Percentiles rank a stretch among this genome's conserved stretches.
Conservation (phyloP, 208 protist species). For the Trypanosoma congolense region DNA sequence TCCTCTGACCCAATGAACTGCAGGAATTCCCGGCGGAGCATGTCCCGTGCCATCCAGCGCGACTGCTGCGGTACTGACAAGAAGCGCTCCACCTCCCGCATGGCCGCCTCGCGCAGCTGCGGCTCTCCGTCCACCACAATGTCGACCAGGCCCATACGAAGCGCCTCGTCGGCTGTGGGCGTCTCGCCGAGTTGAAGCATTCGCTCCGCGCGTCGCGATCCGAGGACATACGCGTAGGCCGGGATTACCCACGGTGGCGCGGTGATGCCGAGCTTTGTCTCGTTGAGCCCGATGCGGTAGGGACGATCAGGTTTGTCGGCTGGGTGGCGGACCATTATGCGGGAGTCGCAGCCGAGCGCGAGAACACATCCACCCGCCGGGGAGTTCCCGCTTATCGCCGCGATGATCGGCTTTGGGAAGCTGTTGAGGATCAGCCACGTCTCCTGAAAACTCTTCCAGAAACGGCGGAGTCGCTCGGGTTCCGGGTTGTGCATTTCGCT, state of each 20-base stretch:
- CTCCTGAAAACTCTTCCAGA: constrained; percentile 77
- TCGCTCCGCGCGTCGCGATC: constrained; percentile 54
- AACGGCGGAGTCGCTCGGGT: constrained; percentile 46
- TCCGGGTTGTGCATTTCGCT: constrained; percentile 69
- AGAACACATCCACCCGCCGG: constrained; percentile 76
- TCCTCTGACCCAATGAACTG: constrained; percentile 67
- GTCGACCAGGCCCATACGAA: constrained; percentile 60
- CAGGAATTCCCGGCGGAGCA: constrained; percentile 75
- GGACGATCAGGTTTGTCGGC: constrained; percentile 33
- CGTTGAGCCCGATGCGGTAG: constrained; percentile 81
- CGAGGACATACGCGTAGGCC: constrained; percentile 65
- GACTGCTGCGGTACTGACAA: constrained; percentile 56
- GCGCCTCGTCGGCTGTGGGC: constrained; percentile 57
- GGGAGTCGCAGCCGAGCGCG: constrained; percentile 73
- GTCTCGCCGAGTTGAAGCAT: constrained; percentile 80
- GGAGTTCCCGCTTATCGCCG: constrained; percentile 68
- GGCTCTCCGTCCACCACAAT: constrained; percentile 48
- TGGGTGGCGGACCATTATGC: constrained; percentile 65
- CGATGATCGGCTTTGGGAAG: constrained; percentile 78
- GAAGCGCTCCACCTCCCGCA: constrained; percentile 58
- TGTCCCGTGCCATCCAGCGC: constrained; percentile 76
- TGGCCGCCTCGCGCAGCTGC: constrained; percentile 33
- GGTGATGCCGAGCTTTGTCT: constrained; percentile 68
- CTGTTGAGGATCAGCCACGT: constrained; percentile 78
- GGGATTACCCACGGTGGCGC: constrained; percentile 71